Percentiles rank a stretch among this genome's conserved stretches.
Conservation (phyloP, 2,329 filamentous ascomycete species). For the Stagonosporopsis rhizophila region DNA sequence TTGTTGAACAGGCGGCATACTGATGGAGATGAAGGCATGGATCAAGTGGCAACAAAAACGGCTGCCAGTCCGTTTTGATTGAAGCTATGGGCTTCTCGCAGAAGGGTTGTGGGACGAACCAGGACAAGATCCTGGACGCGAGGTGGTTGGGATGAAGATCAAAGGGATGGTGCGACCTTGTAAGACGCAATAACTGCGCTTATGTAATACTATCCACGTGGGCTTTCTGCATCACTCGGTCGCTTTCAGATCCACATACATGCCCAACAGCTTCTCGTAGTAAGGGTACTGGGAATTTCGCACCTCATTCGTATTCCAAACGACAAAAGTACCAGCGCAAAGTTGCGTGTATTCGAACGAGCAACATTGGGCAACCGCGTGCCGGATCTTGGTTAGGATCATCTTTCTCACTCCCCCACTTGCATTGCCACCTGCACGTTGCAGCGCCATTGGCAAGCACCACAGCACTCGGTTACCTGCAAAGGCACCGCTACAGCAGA, state of each 20-base stretch:
- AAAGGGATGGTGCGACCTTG: constrained; percentile 29
- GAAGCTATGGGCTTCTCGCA: constrained; percentile 26
- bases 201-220: constrained; percentile 31
- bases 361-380: neutral
- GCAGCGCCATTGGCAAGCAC: constrained; percentile 19
- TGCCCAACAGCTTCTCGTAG: constrained; percentile 4
- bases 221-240: constrained; percentile 17
- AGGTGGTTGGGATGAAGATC: constrained; percentile 32
- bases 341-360: neutral
- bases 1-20: constrained; percentile 26
- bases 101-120: constrained; percentile 26
- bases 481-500: constrained; percentile 7
- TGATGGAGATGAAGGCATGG: constrained; percentile 18
- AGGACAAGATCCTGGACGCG: constrained; percentile 23
- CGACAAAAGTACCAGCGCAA: neutral
- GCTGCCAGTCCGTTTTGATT: constrained; percentile 34
- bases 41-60: constrained; percentile 29
- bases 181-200: constrained; percentile 20
- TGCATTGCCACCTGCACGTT: constrained; percentile 20
- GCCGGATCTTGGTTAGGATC: neutral
- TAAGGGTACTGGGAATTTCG: neutral
- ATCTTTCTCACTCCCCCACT: neutral
- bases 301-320: neutral
- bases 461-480: constrained; percentile 19
- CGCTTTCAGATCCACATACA: constrained; percentile 11